Percentiles rank a stretch among this genome's conserved stretches.
Conservation (phyloP, 192 early-diverging fungal species). For the Physocladia obscura region DNA sequence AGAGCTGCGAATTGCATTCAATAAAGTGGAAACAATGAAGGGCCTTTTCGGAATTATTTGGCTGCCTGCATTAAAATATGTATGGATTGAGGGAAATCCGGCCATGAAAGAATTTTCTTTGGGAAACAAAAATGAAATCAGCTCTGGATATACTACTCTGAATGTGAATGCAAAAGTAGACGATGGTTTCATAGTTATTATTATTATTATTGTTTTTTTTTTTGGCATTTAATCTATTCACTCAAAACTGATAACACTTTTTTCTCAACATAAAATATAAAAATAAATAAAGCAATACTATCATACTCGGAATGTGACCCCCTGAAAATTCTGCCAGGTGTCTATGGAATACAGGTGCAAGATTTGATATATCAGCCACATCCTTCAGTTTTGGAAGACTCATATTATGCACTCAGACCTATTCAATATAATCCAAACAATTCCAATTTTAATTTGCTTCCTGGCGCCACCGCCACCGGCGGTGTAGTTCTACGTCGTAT, state of each 20-base stretch:
- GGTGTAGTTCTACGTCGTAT: not conserved
- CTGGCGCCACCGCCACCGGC: not conserved
- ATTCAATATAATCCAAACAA: too few relatives aligned
- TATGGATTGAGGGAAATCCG: constrained; percentile 56
- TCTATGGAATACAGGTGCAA: constrained; percentile 33
- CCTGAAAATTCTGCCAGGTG: constrained; percentile 22
- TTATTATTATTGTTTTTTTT: too few relatives aligned
- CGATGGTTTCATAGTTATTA: too few relatives aligned
- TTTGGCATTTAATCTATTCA: too few relatives aligned
- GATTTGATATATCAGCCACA: constrained; percentile 32
- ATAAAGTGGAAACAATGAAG: constrained; percentile 38
- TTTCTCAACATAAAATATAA: too few relatives aligned
- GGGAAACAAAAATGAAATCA: too few relatives aligned
- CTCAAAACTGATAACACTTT: too few relatives aligned
- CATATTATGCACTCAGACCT: constrained; percentile 23
- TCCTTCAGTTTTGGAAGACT: constrained; percentile 28
- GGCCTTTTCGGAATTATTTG: constrained; percentile 46
- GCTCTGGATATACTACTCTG: too few relatives aligned
- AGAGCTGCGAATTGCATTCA: constrained; percentile 50
- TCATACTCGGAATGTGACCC: too few relatives aligned
- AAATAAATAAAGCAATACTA: too few relatives aligned
- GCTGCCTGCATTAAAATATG: constrained; percentile 36
- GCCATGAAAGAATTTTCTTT: constrained; percentile 35
- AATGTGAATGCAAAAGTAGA: too few relatives aligned
- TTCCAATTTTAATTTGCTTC: too few relatives aligned